A percentile compares a stretch with the other conserved stretches of the same genome.
phyloP scores from a whole-genome alignment of 192 early-diverging fungal genomes.

The Umbelopsis sp. region DNA sequence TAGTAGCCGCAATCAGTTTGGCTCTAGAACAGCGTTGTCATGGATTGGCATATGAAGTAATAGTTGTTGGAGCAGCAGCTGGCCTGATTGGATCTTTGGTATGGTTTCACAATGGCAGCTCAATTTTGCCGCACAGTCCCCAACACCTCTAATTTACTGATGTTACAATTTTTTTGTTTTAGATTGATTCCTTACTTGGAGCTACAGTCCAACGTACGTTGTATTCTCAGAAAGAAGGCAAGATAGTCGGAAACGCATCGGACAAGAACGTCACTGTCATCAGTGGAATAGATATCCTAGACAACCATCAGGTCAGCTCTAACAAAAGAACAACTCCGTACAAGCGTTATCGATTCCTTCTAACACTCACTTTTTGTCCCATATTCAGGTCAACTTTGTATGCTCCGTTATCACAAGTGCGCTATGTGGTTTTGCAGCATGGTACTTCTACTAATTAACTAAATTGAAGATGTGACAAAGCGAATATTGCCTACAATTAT shows the following conservation, averaged over 20 bases:
- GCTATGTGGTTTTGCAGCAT: constrained; percentile 39
- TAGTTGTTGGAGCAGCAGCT: constrained; percentile 58
- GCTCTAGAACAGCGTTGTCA: constrained; percentile 47
- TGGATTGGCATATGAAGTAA: constrained; percentile 43
- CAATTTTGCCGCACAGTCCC: not conserved
- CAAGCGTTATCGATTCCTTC: not conserved
- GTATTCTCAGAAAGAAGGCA: constrained; percentile 66
- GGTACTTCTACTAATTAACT: constrained; percentile 10
- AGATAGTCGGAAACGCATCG: constrained; percentile 48
- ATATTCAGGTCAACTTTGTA: constrained; percentile 62
- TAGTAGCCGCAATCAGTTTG: constrained; percentile 56
- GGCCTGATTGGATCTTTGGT: constrained; percentile 81
- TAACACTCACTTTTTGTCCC: not conserved
- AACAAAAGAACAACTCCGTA: not conserved
- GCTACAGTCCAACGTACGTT: constrained; percentile 77
- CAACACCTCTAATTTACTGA: not conserved
- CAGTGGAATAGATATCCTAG: constrained; percentile 69
- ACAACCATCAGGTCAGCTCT: constrained; percentile 74
- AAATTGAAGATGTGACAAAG: too few species aligned
- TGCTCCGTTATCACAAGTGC: constrained; percentile 58
- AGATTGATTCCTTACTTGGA: constrained; percentile 86
- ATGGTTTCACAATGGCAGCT: constrained; percentile 19
- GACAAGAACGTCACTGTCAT: constrained; percentile 55
- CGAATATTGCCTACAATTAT: not conserved
- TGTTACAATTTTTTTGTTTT: not conserved